Percentiles rank a stretch among this genome's conserved stretches.
These are phyloP conservation scores for Fistulinella prunicolor DNA, from an alignment of 768 basidiomycete genomes.

Conservation along the genomic window DNA sequence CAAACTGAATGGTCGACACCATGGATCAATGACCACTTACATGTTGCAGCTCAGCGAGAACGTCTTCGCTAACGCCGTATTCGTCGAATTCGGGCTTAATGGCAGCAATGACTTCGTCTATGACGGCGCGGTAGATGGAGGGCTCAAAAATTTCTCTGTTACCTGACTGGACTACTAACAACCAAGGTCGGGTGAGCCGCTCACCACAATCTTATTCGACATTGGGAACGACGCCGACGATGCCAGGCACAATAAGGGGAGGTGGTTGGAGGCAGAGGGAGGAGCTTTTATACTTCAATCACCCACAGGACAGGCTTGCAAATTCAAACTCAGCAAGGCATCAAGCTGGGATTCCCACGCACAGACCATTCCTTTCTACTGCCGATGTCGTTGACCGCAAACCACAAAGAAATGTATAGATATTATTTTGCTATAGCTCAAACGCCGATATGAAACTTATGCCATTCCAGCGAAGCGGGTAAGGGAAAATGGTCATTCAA, in stretches of 20 bases:
- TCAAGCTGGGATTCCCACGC: slow-evolving; percentile 40
- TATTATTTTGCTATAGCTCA: not conserved
- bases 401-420: too few species aligned
- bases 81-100: slow-evolving; percentile 97
- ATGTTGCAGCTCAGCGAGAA: slow-evolving; percentile 82
- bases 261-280: slow-evolving; percentile 32
- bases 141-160: slow-evolving; percentile 72
- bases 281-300: slow-evolving; percentile 41
- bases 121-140: slow-evolving; percentile 85
- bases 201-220: slow-evolving; percentile 99
- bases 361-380: slow-evolving; percentile 41
- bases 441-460: not conserved
- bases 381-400: too few species aligned
- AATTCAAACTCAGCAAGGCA: slow-evolving; percentile 42
- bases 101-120: slow-evolving; percentile 89
- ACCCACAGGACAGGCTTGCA: slow-evolving; percentile 35
- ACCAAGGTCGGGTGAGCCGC: slow-evolving; percentile 65
- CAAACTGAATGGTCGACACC: too few species aligned
- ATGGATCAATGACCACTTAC: slow-evolving; percentile 49
- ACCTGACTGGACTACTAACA: slow-evolving; percentile 52
- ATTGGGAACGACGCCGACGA: slow-evolving; percentile 45
- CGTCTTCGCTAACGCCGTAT: slow-evolving; percentile 89
- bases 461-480: too few species aligned
- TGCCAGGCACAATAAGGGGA: slow-evolving; percentile 29
- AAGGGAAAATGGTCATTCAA: too few species aligned